Evolutionary conservation across 108 stramenopile genomes (phyloP).

Genomic region (Pseudonitzschia multistriata): DNA sequence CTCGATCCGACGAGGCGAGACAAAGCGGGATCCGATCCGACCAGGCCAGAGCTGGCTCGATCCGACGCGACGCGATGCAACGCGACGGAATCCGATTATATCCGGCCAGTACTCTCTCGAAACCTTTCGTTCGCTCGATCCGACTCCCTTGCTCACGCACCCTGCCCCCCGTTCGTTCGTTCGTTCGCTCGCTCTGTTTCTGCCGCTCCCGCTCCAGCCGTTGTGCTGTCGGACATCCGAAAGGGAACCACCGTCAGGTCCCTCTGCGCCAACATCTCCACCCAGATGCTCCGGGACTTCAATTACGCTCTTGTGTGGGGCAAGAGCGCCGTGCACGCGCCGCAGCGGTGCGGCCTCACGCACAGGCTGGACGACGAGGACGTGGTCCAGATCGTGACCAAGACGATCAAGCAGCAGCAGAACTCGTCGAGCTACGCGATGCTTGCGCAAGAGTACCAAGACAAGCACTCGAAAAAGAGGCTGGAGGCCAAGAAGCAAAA

Average conservation of each 20-base stretch:
- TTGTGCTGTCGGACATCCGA: constrained; percentile 92
- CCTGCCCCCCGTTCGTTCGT: background rate
- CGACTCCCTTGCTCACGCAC: too few relatives aligned
- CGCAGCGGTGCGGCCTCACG: constrained; percentile 93
- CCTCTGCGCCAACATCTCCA: constrained; percentile 74
- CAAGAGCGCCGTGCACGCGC: constrained; percentile 90
- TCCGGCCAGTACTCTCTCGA: too few relatives aligned
- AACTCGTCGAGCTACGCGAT: constrained; percentile 83
- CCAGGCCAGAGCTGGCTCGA: too few relatives aligned
- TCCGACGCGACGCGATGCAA: too few relatives aligned
- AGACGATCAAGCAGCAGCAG: constrained; percentile 95
- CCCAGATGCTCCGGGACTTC: constrained; percentile 91
- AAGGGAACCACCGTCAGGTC: constrained; percentile 81
- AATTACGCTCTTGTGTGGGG: constrained; percentile 99
- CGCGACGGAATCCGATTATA: too few relatives aligned
- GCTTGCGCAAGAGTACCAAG: constrained; percentile 72
- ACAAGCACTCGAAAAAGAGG: constrained; percentile 87
- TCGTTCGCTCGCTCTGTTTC: background rate
- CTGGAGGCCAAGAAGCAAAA: constrained; percentile 87
- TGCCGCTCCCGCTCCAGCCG: constrained; percentile 32
- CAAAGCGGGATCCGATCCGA: too few relatives aligned
- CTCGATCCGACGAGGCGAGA: too few relatives aligned
- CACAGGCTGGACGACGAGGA: constrained; percentile 96
- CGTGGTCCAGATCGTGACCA: constrained; percentile 97
- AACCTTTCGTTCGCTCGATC: too few relatives aligned